Percentiles rank a stretch among this genome's conserved stretches.
Evolutionary conservation across 2,329 filamentous ascomycete species (phyloP).

Genomic region (Grosmannia serpens): DNA sequence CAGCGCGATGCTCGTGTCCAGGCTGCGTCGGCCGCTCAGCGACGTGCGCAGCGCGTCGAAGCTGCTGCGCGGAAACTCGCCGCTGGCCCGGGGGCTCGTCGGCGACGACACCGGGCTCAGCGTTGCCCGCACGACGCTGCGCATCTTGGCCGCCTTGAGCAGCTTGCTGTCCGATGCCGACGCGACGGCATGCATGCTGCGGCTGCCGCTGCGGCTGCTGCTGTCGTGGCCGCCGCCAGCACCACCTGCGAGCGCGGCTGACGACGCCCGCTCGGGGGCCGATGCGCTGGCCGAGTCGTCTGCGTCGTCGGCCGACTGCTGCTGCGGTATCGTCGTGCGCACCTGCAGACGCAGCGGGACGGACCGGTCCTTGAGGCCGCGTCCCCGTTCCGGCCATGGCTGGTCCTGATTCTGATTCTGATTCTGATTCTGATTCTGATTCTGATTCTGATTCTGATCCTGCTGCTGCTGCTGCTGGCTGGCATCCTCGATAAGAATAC

Average conservation of each 20-base stretch:
- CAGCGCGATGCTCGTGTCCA: conserved; percentile 35
- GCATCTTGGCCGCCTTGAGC: conserved; percentile 28
- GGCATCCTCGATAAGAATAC: conserved; percentile 57
- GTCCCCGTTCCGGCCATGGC: background rate
- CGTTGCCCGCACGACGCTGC: conserved; percentile 50
- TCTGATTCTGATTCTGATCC: no score
- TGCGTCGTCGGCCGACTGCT: background rate
- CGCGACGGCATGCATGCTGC: background rate
- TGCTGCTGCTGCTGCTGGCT: conserved; percentile 29
- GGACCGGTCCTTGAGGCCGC: background rate
- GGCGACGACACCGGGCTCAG: conserved; percentile 38
- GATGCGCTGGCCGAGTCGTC: no score
- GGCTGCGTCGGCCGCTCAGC: conserved; percentile 33
- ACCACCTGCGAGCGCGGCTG: no score
- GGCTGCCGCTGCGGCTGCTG: no score
- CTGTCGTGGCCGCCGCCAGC: no score
- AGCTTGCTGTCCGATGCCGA: background rate
- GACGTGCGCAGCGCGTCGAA: conserved; percentile 38
- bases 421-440: no score
- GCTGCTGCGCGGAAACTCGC: conserved; percentile 39
- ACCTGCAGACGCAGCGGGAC: background rate
- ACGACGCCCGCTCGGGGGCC: no score
- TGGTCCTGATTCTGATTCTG: no score
- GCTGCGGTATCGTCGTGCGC: background rate
- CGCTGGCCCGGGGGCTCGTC: conserved; percentile 42